These are phyloP conservation scores for Nicotiana tomentosiformis DNA, from an alignment of 257 asterid species.

Conservation along the genomic window DNA sequence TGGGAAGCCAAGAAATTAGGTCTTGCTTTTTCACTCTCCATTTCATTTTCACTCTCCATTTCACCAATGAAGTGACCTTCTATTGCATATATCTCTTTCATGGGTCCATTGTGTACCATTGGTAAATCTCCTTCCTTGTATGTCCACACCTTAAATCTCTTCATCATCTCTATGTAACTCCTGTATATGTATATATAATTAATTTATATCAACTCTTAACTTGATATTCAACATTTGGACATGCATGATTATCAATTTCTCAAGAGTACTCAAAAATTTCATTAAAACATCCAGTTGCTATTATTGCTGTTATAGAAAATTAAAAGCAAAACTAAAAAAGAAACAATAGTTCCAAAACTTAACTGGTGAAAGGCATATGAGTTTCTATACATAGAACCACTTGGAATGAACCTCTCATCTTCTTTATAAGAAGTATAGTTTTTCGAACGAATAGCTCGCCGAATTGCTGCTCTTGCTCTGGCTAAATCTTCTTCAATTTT, in stretches of 20 bases:
- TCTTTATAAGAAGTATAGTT: not conserved
- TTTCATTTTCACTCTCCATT: slow-evolving; percentile 16
- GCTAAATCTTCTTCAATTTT: slow-evolving; percentile 20
- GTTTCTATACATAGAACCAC: slow-evolving; percentile 18
- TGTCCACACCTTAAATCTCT: slow-evolving; percentile 23
- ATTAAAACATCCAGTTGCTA: too few species aligned
- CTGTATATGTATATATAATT: not conserved
- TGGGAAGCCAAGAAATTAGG: slow-evolving; percentile 6
- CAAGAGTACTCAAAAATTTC: too few species aligned
- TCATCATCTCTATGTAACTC: slow-evolving; percentile 20
- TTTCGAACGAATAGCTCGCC: slow-evolving; percentile 6
- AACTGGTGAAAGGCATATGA: slow-evolving; percentile 27
- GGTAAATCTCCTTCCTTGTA: slow-evolving; percentile 24
- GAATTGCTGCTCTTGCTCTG: slow-evolving; percentile 15
- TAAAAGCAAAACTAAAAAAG: not conserved
- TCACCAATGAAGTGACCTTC: slow-evolving; percentile 23
- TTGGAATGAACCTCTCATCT: slow-evolving; percentile 15
- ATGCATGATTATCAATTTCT: too few species aligned
- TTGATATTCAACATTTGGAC: too few species aligned
- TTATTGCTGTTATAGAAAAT: not conserved
- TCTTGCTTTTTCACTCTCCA: not conserved
- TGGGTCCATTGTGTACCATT: slow-evolving; percentile 14
- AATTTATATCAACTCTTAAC: too few species aligned
- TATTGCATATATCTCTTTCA: slow-evolving; percentile 19
- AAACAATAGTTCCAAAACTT: not conserved